Evolutionary conservation across 2,329 filamentous ascomycete genomes (phyloP).

Genomic region (Delphinella strobiligena): DNA sequence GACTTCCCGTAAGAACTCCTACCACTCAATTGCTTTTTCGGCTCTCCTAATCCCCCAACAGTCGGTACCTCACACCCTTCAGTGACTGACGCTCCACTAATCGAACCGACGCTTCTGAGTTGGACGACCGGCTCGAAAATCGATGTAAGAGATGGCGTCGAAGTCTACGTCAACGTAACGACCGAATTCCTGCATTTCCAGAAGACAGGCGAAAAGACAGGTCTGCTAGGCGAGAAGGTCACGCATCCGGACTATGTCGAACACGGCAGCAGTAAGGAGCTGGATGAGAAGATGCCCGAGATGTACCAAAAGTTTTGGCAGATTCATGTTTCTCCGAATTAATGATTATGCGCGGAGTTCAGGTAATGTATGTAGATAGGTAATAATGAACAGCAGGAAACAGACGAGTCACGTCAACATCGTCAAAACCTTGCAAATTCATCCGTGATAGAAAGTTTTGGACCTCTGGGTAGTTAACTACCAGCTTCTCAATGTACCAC

Average conservation of each 20-base stretch:
- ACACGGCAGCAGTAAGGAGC: not conserved
- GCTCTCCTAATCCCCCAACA: conserved; percentile 16
- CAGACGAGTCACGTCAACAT: not conserved
- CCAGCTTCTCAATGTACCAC: no score
- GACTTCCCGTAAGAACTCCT: conserved; percentile 19
- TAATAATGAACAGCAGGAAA: not conserved
- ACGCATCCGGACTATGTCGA: conserved; percentile 26
- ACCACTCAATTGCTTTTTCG: conserved; percentile 5
- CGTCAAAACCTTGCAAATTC: no score
- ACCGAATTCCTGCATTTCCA: conserved; percentile 45
- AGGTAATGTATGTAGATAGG: not conserved
- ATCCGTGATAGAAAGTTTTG: no score
- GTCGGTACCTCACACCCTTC: conserved; percentile 40
- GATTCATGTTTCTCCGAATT: conserved; percentile 25
- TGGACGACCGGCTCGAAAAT: conserved; percentile 50
- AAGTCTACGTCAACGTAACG: conserved; percentile 48
- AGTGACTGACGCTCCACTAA: conserved; percentile 54
- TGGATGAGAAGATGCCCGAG: conserved; percentile 15
- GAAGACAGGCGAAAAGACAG: conserved; percentile 28
- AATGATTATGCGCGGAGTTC: not conserved
- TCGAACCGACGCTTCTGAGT: conserved; percentile 49
- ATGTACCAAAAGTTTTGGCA: conserved; percentile 27
- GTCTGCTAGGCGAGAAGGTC: conserved; percentile 39
- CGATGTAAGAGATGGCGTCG: conserved; percentile 43
- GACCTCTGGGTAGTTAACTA: no score